phyloP scores from a whole-genome alignment of 768 basidiomycete species.

The Macrolepiota albuminosa region DNA sequence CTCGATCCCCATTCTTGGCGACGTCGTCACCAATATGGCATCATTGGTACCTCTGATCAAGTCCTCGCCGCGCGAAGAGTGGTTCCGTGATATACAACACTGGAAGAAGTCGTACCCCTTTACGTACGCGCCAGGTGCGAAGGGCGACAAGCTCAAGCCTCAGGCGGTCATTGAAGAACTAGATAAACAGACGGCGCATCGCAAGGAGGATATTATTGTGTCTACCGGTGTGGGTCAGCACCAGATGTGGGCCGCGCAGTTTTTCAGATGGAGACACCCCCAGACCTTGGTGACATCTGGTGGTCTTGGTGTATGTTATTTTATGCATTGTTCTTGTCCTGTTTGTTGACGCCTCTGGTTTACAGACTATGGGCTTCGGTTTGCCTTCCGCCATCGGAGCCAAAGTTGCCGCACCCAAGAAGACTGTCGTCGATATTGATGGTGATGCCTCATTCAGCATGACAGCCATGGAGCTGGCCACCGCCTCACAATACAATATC shows the following conservation, averaged over 20 bases:
- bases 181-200: constrained; percentile 69
- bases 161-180: constrained; percentile 96
- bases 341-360: constrained; percentile 1
- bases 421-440: constrained; percentile 93
- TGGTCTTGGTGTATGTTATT: constrained; percentile 77
- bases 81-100: constrained; percentile 76
- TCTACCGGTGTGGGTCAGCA: constrained; percentile 98
- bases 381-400: constrained; percentile 93
- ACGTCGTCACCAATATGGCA: constrained; percentile 81
- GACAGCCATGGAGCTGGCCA: constrained; percentile 99
- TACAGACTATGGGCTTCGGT: constrained; percentile 96
- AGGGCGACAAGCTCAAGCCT: constrained; percentile 80
- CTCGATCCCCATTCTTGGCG: constrained; percentile 89
- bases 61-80: constrained; percentile 57
- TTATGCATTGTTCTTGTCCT: constrained; percentile 1
- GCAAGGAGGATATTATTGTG: constrained; percentile 84
- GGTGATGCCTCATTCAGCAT: constrained; percentile 98
- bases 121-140: constrained; percentile 65
- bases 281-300: constrained; percentile 89
- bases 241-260: constrained; percentile 99
- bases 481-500: constrained; percentile 86
- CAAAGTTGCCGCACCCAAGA: constrained; percentile 92
- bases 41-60: constrained; percentile 79
- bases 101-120: constrained; percentile 94
- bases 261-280: constrained; percentile 87